Base-by-base conservation (phyloP, 768 basidiomycete genomes). In the Scleroderma citrinum region DNA sequence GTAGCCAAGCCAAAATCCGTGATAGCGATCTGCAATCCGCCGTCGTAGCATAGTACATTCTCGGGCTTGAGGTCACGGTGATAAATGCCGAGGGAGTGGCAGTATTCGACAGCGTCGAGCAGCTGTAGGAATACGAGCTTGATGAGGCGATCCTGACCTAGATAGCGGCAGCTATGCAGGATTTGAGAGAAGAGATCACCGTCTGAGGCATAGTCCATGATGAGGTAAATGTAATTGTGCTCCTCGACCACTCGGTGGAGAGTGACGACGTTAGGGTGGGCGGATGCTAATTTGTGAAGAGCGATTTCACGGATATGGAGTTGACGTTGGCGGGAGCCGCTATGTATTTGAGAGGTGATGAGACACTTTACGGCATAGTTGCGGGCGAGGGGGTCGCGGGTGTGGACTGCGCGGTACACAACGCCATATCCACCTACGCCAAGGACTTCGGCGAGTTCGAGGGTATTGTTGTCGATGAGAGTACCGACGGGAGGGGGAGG, bases 11-110 rank as follows among this genome's bases (percentile, higher is more conserved):
- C 95, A 66, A 98, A 98, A 70, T 98, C 95, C 32, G 93, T 94
- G 54, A 98, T 79, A 45, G 89, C 84, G 46, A 96, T 79, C 44
- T 80, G 76, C 55, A 76, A 72, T 42, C 92, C 93, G 54, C 77
- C 69, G 64, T 85, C 77, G 72, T 85, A 87, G 67, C 92, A 94
- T 40, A 97, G 74, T 49, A 96, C 81, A 65, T 91, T 96, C 72
- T 99, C 95, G 5, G 95, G 95, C 74, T 98, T 99, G 62, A 99
- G 72, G 66, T 98, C 95, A 39, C 95, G 88, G 66, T 98, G 95
- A 71, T 89, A 95, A 60, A 99, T 92, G 39, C 90, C 90, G 42
- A 88, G 73, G 17, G 80, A 79, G 67, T 99, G 95, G 67, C 92
- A 93, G 68, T 93, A 87, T 58, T 92, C 86, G 61, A 97, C 87